Percentiles rank a stretch among this genome's conserved stretches.
Evolutionary conservation across 352 stramenopile species (phyloP).

Genomic region (Elongisporangium prolatum): DNA sequence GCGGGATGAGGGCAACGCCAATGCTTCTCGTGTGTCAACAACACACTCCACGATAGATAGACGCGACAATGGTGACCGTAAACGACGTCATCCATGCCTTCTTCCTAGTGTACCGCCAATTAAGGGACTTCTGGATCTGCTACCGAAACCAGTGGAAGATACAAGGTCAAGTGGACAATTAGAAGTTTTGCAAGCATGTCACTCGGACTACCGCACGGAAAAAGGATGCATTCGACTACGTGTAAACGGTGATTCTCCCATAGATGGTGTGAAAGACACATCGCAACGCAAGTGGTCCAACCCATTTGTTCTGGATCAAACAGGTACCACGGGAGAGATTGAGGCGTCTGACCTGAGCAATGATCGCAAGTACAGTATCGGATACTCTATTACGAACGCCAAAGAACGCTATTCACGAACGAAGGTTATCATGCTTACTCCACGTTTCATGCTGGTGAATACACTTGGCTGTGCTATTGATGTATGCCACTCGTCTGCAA

Average conservation of each 20-base stretch:
- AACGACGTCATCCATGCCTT: conserved; percentile 58
- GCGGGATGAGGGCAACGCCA: not conserved
- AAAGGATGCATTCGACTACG: conserved; percentile 69
- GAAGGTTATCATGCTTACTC: conserved; percentile 86
- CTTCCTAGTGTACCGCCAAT: conserved; percentile 78
- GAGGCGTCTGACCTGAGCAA: conserved; percentile 56
- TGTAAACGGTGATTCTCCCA: conserved; percentile 47
- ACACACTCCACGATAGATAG: conserved; percentile 1
- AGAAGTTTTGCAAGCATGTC: conserved; percentile 76
- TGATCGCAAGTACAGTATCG: conserved; percentile 73
- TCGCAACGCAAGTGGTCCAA: conserved; percentile 72
- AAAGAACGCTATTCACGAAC: conserved; percentile 79
- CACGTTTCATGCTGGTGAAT: conserved; percentile 84
- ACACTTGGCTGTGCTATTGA: conserved; percentile 61
- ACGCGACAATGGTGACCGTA: conserved; percentile 28
- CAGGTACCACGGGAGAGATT: conserved; percentile 68
- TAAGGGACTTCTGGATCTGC: conserved; percentile 76
- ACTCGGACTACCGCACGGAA: conserved; percentile 65
- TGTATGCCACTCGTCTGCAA: conserved; percentile 76
- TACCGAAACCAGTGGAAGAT: conserved; percentile 70
- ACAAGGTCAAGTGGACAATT: conserved; percentile 52
- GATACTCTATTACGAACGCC: conserved; percentile 72
- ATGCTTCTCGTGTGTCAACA: conserved; percentile 1
- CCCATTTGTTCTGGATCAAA: conserved; percentile 65
- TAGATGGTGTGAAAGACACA: conserved; percentile 32